Conservation (phyloP, 108 stramenopile genomes). For the Skeletonema tropicum region DNA sequence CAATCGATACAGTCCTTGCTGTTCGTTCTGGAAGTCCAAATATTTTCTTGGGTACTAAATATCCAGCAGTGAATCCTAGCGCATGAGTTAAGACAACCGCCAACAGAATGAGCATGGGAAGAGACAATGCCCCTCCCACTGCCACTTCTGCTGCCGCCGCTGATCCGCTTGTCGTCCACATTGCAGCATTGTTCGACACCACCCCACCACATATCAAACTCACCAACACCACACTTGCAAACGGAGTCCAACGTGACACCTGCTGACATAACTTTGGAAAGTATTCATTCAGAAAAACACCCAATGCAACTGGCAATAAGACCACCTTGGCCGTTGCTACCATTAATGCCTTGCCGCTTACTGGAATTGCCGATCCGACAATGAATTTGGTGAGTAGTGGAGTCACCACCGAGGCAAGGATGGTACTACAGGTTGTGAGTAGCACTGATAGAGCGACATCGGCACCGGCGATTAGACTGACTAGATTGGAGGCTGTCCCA, state of each 20-base stretch:
- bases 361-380: slow-evolving; percentile 74
- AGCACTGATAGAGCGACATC: slow-evolving; percentile 91
- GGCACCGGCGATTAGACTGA: slow-evolving; percentile 93
- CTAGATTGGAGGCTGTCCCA: slow-evolving; percentile 95
- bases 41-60: slow-evolving; percentile 57
- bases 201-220: slow-evolving; percentile 93
- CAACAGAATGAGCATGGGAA: slow-evolving; percentile 54
- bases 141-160: slow-evolving; percentile 19
- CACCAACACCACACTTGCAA: slow-evolving; percentile 86
- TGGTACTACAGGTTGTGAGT: slow-evolving; percentile 89
- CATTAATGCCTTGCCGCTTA: slow-evolving; percentile 72
- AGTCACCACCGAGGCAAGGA: slow-evolving; percentile 84
- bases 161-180: slow-evolving; percentile 33
- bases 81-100: slow-evolving; percentile 78
- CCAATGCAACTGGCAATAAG: slow-evolving; percentile 83
- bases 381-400: slow-evolving; percentile 86
- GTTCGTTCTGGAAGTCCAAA: slow-evolving; percentile 65
- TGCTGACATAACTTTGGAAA: slow-evolving; percentile 60
- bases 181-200: slow-evolving; percentile 78
- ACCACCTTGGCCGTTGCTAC: slow-evolving; percentile 85
- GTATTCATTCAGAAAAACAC: slow-evolving; percentile 81
- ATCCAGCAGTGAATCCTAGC: slow-evolving; percentile 86
- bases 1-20: slow-evolving; percentile 88
- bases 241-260: slow-evolving; percentile 80
- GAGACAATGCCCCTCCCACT: slow-evolving; percentile 9